Percentiles rank a stretch among this genome's conserved stretches.
phyloP scores from a whole-genome alignment of 345 rosid genomes.

The thale cress (Arabidopsis thaliana) region DNA sequence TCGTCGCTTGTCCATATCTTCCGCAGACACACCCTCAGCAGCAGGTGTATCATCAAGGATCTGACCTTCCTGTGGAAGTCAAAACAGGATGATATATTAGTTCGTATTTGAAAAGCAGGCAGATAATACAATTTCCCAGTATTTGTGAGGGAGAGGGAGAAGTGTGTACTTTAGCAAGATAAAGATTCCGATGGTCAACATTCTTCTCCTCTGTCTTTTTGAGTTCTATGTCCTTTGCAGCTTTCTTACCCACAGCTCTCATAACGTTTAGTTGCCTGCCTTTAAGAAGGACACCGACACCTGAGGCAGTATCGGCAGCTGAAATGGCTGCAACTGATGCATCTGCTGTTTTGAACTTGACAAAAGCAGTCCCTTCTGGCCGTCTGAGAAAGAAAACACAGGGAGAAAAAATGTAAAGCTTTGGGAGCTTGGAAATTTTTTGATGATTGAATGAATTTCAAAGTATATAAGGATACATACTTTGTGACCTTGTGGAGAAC shows the following conservation, averaged over 20 bases:
- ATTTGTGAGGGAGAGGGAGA: slow-evolving; percentile 5
- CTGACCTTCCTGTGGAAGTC: slow-evolving; percentile 73
- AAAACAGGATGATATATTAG: slow-evolving; percentile 3
- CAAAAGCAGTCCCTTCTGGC: slow-evolving; percentile 89
- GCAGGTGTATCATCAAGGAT: slow-evolving; percentile 89
- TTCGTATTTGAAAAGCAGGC: slow-evolving; percentile 3
- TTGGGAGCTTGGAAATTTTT: background rate
- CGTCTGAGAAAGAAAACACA: slow-evolving; percentile 61
- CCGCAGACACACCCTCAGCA: slow-evolving; percentile 82
- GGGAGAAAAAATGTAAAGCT: slow-evolving; percentile 10
- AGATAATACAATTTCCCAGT: slow-evolving; percentile 1
- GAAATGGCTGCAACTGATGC: slow-evolving; percentile 74
- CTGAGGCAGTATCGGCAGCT: slow-evolving; percentile 68
- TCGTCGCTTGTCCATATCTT: slow-evolving; percentile 76
- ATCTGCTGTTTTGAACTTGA: slow-evolving; percentile 77
- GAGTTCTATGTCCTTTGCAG: slow-evolving; percentile 72
- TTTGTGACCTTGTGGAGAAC: slow-evolving; percentile 89
- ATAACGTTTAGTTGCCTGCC: slow-evolving; percentile 78
- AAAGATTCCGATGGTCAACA: slow-evolving; percentile 78
- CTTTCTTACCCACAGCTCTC: slow-evolving; percentile 84
- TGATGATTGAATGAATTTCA: slow-evolving; percentile 4
- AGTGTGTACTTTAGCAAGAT: slow-evolving; percentile 74
- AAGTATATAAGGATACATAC: slow-evolving; percentile 49
- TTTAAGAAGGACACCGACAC: slow-evolving; percentile 72
- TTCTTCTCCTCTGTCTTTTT: slow-evolving; percentile 75